These are phyloP conservation scores for Oropetium thomaeum DNA, from an alignment of 176 grass and related monocot species.

Conservation along the genomic window DNA sequence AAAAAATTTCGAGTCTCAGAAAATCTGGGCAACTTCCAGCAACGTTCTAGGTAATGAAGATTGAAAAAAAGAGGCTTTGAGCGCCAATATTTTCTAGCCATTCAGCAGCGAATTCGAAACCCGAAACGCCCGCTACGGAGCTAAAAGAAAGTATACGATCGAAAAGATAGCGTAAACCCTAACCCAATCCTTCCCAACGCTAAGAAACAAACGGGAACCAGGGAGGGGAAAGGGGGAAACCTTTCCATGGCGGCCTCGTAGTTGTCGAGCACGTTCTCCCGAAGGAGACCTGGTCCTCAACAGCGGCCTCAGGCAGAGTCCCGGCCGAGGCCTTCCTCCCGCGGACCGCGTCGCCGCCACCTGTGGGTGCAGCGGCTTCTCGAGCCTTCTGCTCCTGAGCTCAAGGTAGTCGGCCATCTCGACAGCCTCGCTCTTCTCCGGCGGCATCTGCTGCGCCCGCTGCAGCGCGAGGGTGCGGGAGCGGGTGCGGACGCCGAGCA, in stretches of 20 bases:
- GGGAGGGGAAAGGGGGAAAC: background rate
- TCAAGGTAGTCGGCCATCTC: slow-evolving; percentile 50
- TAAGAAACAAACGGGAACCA: background rate
- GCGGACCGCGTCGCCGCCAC: slow-evolving; percentile 1
- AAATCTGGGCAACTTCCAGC: background rate
- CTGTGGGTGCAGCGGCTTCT: slow-evolving; percentile 46
- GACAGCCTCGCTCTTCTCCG: background rate
- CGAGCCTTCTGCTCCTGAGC: slow-evolving; percentile 79
- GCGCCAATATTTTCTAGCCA: background rate
- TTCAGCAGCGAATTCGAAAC: background rate
- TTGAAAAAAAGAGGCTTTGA: background rate
- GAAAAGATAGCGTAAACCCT: background rate
- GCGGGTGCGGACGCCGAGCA: slow-evolving; percentile 63
- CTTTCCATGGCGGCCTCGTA: slow-evolving; percentile 53
- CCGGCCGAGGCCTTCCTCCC: background rate
- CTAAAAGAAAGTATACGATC: background rate
- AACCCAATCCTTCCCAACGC: background rate
- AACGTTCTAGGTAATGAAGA: too few species aligned
- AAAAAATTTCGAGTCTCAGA: background rate
- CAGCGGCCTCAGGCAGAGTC: background rate
- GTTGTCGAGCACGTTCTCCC: slow-evolving; percentile 57
- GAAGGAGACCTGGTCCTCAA: slow-evolving; percentile 55
- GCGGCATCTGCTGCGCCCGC: too few species aligned
- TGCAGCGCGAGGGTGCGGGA: slow-evolving; percentile 38
- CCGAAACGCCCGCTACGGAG: background rate